Evolutionary conservation across 352 stramenopile species (phyloP).

Genomic region (Pythium oligandrum): DNA sequence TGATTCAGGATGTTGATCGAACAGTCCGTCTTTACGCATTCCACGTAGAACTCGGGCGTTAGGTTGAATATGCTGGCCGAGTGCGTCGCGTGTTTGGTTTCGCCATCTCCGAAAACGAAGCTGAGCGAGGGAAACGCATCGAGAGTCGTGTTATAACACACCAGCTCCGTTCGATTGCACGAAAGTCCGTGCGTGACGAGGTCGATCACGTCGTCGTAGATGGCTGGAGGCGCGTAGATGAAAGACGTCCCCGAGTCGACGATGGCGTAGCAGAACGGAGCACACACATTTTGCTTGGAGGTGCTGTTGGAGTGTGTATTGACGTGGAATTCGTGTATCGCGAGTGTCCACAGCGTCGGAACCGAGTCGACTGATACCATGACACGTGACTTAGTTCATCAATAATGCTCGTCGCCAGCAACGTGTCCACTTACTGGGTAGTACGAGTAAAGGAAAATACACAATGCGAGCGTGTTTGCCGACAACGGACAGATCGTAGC

Average conservation of each 20-base stretch:
- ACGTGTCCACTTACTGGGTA: constrained; percentile 17
- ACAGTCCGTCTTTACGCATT: constrained; percentile 27
- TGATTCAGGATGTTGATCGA: constrained; percentile 43
- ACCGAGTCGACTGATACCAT: constrained; percentile 10
- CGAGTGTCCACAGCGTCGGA: constrained; percentile 55
- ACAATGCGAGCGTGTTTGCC: constrained; percentile 22
- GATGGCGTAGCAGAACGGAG: constrained; percentile 44
- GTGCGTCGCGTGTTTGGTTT: neutral
- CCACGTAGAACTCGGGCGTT: constrained; percentile 31
- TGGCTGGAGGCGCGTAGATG: constrained; percentile 33
- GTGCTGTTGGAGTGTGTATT: constrained; percentile 3
- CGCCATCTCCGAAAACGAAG: constrained; percentile 30
- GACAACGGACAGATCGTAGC: constrained; percentile 35
- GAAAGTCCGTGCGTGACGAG: constrained; percentile 23
- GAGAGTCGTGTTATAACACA: constrained; percentile 24
- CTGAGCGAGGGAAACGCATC: constrained; percentile 41
- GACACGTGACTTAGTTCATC: too few species aligned
- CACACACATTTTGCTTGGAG: constrained; percentile 18
- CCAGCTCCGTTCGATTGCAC: constrained; percentile 25
- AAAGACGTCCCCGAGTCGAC: constrained; percentile 51
- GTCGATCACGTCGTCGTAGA: constrained; percentile 35
- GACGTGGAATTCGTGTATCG: constrained; percentile 31
- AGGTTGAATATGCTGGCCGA: constrained; percentile 37
- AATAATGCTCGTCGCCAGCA: too few species aligned
- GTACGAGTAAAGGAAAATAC: constrained; percentile 36